These are phyloP conservation scores for Salix caprea DNA, from an alignment of 345 rosid genomes.

Conservation along the genomic window DNA sequence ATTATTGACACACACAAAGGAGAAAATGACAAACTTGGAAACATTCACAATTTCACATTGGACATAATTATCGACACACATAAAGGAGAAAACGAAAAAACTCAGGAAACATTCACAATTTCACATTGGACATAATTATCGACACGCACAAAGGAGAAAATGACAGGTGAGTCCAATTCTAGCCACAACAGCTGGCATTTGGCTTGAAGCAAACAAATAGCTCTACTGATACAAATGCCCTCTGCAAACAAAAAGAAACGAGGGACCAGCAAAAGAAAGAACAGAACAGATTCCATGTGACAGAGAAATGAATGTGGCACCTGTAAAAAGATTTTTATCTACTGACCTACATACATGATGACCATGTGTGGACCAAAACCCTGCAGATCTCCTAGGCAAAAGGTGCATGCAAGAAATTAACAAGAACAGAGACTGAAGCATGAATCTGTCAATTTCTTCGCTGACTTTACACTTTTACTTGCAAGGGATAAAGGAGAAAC, in stretches of 20 bases:
- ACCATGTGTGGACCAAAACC: background rate
- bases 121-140: background rate
- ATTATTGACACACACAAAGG: too few relatives aligned
- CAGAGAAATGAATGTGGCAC: background rate
- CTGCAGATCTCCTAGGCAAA: background rate
- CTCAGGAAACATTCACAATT: background rate
- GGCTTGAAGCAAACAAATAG: background rate
- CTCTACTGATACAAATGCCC: background rate
- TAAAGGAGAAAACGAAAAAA: too few relatives aligned
- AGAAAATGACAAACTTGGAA: background rate
- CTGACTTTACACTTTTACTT: background rate
- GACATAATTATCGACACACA: background rate
- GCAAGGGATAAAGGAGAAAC: background rate
- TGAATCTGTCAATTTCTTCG: background rate
- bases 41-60: background rate
- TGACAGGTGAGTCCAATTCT: background rate
- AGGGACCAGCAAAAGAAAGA: background rate
- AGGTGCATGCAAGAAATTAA: slow-evolving; percentile 3
- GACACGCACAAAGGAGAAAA: background rate
- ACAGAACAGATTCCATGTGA: background rate
- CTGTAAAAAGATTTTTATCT: background rate
- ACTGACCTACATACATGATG: background rate
- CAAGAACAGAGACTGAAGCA: background rate
- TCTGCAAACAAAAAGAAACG: background rate
- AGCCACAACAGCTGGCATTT: background rate